phyloP scores from a whole-genome alignment of 768 basidiomycete species.

The Podaxis sp. region DNA sequence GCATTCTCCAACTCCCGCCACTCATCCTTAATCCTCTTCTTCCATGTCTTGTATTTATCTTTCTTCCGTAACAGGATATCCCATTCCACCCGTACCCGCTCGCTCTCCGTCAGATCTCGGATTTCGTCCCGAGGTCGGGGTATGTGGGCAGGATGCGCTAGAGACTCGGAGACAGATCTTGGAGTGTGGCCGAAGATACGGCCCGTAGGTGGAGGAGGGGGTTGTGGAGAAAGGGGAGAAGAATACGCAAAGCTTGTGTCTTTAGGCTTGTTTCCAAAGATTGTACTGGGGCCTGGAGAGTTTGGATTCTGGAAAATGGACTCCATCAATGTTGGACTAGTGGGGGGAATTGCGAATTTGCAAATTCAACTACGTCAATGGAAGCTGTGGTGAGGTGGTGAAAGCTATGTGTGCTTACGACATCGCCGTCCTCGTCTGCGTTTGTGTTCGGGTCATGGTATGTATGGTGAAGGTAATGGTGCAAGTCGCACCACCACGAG shows the following conservation, averaged over 20 bases:
- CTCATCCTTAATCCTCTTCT: constrained; percentile 10
- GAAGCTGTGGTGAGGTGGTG: not conserved
- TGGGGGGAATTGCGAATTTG: not conserved
- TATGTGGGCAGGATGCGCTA: not conserved
- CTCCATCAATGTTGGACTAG: not conserved
- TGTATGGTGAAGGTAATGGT: not conserved
- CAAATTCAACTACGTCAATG: not conserved
- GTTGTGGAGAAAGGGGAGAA: not conserved
- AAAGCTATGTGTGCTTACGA: not conserved
- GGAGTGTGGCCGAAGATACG: not conserved
- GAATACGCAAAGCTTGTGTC: not conserved
- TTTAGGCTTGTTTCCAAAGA: not conserved
- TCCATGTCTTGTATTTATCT: constrained; percentile 11
- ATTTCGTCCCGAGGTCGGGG: not conserved
- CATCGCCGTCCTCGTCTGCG: not conserved
- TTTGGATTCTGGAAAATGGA: not conserved
- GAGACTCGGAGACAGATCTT: not conserved
- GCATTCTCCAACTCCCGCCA: constrained; percentile 10
- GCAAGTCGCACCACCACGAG: not conserved
- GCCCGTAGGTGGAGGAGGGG: constrained; percentile 4
- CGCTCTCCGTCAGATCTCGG: not conserved
- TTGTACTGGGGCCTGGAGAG: not conserved
- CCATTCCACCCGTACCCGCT: constrained; percentile 10
- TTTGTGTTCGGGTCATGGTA: not conserved
- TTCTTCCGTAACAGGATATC: constrained; percentile 9